Evolutionary conservation across 208 protist genomes (phyloP).

Genomic region (Leishmania major): DNA sequence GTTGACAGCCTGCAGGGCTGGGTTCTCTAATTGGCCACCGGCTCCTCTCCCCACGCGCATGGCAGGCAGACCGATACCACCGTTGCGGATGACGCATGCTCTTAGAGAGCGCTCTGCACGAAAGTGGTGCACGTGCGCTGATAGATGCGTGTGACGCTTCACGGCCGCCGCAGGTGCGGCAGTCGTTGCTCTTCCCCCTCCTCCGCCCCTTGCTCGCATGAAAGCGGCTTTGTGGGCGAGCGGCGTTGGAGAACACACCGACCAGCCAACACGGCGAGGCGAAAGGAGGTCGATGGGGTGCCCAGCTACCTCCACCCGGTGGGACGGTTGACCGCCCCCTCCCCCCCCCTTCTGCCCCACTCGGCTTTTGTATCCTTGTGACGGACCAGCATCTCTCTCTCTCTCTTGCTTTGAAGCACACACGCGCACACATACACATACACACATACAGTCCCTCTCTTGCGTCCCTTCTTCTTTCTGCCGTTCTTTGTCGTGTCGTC

Average conservation of each 20-base stretch:
- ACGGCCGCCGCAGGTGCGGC: neutral
- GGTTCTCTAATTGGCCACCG: neutral
- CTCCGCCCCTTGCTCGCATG: neutral
- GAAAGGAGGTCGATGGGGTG: neutral
- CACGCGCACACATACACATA: neutral
- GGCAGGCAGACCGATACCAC: neutral
- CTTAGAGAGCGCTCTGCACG: neutral
- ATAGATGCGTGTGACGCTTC: neutral
- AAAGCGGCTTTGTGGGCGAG: neutral
- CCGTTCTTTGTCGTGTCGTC: neutral
- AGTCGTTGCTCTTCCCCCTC: neutral
- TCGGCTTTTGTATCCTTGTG: neutral
- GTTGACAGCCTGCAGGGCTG: neutral
- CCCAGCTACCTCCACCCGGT: neutral
- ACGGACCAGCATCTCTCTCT: neutral
- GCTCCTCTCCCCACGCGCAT: neutral
- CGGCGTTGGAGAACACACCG: neutral
- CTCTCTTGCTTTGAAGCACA: neutral
- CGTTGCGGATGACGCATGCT: neutral
- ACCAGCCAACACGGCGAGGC: neutral
- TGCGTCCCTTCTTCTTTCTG: neutral
- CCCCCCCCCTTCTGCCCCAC: neutral
- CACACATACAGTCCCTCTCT: neutral
- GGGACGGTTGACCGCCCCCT: neutral
- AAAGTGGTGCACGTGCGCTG: neutral